Conservation (phyloP, 2,329 filamentous ascomycete species). For the Hypoxylon sp. region DNA sequence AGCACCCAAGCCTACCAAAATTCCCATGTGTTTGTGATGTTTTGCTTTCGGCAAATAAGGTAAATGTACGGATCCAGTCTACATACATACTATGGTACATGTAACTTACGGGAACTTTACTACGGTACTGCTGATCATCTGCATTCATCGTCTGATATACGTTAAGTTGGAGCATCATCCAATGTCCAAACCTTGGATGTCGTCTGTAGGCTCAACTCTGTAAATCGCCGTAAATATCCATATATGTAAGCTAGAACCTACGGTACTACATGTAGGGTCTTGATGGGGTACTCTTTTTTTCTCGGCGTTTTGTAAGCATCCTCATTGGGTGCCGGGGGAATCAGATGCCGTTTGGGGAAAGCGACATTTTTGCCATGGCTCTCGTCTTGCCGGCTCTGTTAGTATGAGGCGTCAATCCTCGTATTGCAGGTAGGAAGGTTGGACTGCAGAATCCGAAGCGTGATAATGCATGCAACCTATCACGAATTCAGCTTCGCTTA, state of each 20-base stretch:
- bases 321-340: constrained; percentile 43
- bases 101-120: constrained; percentile 10
- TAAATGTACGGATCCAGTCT: constrained; percentile 17
- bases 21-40: constrained; percentile 24
- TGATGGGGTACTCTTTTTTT: constrained; percentile 24
- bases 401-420: constrained; percentile 35
- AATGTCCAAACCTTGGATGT: constrained; percentile 29
- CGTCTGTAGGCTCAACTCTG: constrained; percentile 6
- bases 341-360: constrained; percentile 52
- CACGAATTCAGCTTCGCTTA: constrained; percentile 37
- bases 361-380: constrained; percentile 33
- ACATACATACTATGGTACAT: constrained; percentile 4
- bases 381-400: constrained; percentile 35
- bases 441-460: constrained; percentile 40
- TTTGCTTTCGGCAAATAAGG: constrained; percentile 27
- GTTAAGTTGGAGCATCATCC: constrained; percentile 30
- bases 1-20: constrained; percentile 11
- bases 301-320: constrained; percentile 18
- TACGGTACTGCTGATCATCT: constrained; percentile 30
- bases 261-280: constrained; percentile 4
- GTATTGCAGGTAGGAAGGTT: constrained; percentile 43
- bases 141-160: constrained; percentile 39
- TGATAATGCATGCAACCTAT: constrained; percentile 40
- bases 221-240: constrained; percentile 7
- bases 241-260: constrained; percentile 33